Percentiles rank a stretch among this genome's conserved stretches.
These are phyloP conservation scores for Gryganskiella cystojenkinii DNA, from an alignment of 192 early-diverging fungal genomes.

Conservation along the genomic window DNA sequence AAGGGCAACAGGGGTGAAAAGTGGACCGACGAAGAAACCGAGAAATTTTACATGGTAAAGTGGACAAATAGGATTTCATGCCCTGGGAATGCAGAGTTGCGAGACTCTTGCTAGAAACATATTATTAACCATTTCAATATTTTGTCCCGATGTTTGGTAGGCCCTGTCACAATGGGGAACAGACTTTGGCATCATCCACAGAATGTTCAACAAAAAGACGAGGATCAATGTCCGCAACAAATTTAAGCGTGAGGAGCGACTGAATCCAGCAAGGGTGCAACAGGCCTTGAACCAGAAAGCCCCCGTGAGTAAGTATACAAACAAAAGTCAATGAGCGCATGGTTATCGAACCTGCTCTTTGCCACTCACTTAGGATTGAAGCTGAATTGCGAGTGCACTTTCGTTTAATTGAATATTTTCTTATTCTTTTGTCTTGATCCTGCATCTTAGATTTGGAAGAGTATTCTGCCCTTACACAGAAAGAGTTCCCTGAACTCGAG, in stretches of 20 bases:
- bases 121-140: background rate
- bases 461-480: conserved; percentile 26
- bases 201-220: conserved; percentile 45
- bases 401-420: background rate
- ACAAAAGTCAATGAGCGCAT: background rate
- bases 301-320: conserved; percentile 40
- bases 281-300: conserved; percentile 31
- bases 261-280: conserved; percentile 37
- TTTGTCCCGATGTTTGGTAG: conserved; percentile 16
- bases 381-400: too few species aligned
- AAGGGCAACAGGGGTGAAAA: conserved; percentile 32
- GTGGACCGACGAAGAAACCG: conserved; percentile 54
- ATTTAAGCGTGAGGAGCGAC: conserved; percentile 54
- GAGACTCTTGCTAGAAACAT: background rate
- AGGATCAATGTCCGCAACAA: conserved; percentile 54
- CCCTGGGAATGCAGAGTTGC: background rate
- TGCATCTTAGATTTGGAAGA: conserved; percentile 35
- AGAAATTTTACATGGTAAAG: conserved; percentile 52
- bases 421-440: background rate
- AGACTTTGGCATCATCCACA: conserved; percentile 56
- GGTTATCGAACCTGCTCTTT: background rate
- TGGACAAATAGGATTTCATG: background rate
- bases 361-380: background rate
- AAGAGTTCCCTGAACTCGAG: conserved; percentile 24
- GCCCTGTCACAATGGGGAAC: conserved; percentile 58